Conservation (phyloP, 768 basidiomycete genomes). For the Agaricus sinodeliciosus region DNA sequence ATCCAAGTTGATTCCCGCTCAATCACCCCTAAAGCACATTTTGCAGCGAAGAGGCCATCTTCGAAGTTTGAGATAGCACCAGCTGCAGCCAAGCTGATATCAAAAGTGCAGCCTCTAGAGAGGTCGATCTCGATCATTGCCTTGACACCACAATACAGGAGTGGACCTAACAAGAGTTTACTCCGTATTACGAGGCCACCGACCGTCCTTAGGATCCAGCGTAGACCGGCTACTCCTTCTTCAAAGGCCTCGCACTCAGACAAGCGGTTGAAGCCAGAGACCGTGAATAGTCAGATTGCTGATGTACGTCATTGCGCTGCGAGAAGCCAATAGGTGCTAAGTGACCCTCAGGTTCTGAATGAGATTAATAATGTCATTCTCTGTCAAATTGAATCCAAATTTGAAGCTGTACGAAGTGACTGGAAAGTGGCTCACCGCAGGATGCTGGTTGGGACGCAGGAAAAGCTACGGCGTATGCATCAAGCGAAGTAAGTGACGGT, state of each 20-base stretch:
- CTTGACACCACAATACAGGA: background rate
- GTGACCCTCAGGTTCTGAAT: constrained; percentile 33
- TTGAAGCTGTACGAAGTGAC: constrained; percentile 40
- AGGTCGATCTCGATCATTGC: background rate
- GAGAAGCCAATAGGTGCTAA: background rate
- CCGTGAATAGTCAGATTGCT: constrained; percentile 26
- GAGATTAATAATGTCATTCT: constrained; percentile 48
- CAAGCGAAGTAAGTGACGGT: constrained; percentile 29
- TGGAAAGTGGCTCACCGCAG: constrained; percentile 36
- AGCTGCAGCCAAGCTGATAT: background rate
- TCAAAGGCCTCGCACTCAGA: background rate
- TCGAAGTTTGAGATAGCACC: background rate
- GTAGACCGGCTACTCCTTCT: background rate
- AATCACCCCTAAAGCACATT: background rate
- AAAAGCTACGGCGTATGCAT: constrained; percentile 38
- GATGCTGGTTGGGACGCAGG: constrained; percentile 39
- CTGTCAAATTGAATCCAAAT: constrained; percentile 37
- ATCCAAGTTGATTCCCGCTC: background rate
- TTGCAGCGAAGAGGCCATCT: background rate
- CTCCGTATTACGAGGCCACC: background rate
- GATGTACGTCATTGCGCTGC: constrained; percentile 26
- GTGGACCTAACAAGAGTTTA: background rate
- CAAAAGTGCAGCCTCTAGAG: background rate
- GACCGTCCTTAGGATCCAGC: background rate
- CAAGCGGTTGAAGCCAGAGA: background rate